A percentile compares a stretch with the other conserved stretches of the same genome.
These are phyloP conservation scores for Colletotrichum endophyticum DNA, from an alignment of 2,329 filamentous ascomycete genomes.

Conservation along the genomic window DNA sequence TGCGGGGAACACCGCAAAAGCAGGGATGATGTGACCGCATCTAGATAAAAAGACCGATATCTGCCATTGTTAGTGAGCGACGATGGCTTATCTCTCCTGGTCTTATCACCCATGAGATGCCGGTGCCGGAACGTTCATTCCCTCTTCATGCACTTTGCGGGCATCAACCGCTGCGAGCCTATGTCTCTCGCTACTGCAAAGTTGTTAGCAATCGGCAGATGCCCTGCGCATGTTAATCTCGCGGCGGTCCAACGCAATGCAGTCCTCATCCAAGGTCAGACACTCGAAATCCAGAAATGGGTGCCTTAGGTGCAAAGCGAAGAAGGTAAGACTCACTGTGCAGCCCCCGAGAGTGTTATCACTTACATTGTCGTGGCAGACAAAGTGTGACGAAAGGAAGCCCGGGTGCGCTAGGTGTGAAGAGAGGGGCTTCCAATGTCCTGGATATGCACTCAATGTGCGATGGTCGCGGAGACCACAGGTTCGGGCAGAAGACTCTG, in stretches of 20 bases:
- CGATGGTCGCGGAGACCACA: conserved; percentile 27
- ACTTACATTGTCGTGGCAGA: not conserved
- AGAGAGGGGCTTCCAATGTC: conserved; percentile 23
- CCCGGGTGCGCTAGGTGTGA: conserved; percentile 23
- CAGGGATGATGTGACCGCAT: not conserved
- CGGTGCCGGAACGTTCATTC: not conserved
- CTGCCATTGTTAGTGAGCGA: not conserved
- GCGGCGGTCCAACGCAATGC: not conserved
- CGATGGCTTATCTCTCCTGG: not conserved
- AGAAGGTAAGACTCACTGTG: not conserved
- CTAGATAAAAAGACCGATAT: not conserved
- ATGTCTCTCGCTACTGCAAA: not conserved
- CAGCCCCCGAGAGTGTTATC: accelerated
- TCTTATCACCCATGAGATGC: not conserved
- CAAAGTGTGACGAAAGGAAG: conserved; percentile 26
- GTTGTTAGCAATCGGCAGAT: not conserved
- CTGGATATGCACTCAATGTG: conserved; percentile 26
- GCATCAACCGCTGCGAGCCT: too few relatives aligned
- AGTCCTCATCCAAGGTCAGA: not conserved
- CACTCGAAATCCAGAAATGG: not conserved
- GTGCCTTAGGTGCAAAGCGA: not conserved
- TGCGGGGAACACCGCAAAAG: not conserved
- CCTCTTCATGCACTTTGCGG: not conserved
- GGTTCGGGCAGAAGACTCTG: not conserved
- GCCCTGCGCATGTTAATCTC: not conserved